phyloP scores from a whole-genome alignment of 371 early-diverging fungal species.

The Lichtheimia corymbifera region DNA sequence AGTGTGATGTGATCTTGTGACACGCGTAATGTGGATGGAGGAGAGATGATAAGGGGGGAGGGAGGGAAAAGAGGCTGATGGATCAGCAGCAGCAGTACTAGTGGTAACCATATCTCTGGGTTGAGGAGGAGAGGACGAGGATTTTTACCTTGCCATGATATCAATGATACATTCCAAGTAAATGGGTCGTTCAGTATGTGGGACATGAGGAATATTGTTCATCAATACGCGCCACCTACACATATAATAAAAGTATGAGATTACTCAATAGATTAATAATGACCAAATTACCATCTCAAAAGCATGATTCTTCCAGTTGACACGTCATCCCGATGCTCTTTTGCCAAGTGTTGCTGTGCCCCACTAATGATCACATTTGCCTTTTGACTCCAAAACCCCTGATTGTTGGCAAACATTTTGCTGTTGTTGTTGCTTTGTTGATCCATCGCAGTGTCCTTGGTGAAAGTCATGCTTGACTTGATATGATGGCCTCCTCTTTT shows the following conservation, averaged over 20 bases:
- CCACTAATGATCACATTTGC: neutral
- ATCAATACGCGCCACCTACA: slow-evolving; percentile 18
- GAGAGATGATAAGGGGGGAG: neutral
- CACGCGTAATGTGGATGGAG: slow-evolving; percentile 24
- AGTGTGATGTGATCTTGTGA: slow-evolving; percentile 13
- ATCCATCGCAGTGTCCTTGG: slow-evolving; percentile 17
- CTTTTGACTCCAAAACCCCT: too few relatives aligned
- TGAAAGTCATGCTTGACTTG: too few relatives aligned
- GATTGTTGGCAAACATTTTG: neutral
- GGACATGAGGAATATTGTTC: slow-evolving; percentile 11
- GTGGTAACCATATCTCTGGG: neutral
- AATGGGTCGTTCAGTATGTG: slow-evolving; percentile 13
- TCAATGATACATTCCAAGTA: slow-evolving; percentile 18
- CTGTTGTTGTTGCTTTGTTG: neutral
- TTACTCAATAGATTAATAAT: neutral
- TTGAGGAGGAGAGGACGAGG: neutral
- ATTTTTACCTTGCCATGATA: slow-evolving; percentile 18
- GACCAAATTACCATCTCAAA: slow-evolving; percentile 22
- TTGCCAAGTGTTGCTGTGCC: neutral
- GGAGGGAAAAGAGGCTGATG: neutral
- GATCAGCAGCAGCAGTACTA: neutral
- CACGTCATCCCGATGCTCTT: slow-evolving; percentile 10
- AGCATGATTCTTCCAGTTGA: slow-evolving; percentile 18
- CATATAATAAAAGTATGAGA: neutral
- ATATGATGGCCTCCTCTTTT: too few relatives aligned